Conservation (phyloP, 495 filamentous ascomycete genomes). For the Lindgomyces ingoldianus region DNA sequence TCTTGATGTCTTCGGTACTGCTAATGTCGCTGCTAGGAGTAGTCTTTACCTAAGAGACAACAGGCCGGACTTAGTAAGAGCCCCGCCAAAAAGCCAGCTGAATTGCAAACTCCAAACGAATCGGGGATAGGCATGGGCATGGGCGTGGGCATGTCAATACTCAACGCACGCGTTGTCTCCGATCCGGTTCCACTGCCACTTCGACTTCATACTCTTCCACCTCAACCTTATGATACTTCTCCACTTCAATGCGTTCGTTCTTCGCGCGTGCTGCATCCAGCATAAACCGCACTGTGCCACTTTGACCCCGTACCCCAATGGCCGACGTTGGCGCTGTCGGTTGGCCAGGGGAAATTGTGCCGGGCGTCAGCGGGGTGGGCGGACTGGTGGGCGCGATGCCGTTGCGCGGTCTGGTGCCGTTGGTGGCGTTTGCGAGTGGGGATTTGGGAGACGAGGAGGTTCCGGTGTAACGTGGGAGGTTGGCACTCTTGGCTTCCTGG, state of each 20-base stretch:
- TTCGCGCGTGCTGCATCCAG: slow-evolving; percentile 76
- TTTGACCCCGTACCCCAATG: slow-evolving; percentile 57
- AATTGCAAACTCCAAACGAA: no score
- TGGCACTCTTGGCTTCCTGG: slow-evolving; percentile 62
- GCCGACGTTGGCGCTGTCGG: slow-evolving; percentile 40
- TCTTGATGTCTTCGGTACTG: background rate
- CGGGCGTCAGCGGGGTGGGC: slow-evolving; percentile 40
- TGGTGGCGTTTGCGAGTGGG: slow-evolving; percentile 32
- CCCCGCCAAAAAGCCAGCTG: no score
- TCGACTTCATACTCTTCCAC: slow-evolving; percentile 76
- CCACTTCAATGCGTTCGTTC: slow-evolving; percentile 67
- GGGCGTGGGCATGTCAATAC: background rate
- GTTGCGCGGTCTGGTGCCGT: slow-evolving; percentile 41
- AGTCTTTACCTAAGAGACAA: no score
- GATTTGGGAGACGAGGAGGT: background rate
- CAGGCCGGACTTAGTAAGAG: no score
- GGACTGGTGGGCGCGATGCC: slow-evolving; percentile 30
- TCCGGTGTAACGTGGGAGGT: slow-evolving; percentile 56
- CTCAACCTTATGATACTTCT: slow-evolving; percentile 69
- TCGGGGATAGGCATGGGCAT: background rate
- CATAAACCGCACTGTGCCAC: slow-evolving; percentile 87
- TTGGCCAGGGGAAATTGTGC: slow-evolving; percentile 29
- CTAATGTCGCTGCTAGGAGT: background rate
- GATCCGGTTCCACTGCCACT: slow-evolving; percentile 12
- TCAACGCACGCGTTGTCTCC: slow-evolving; percentile 13